Evolutionary conservation across 2,329 filamentous ascomycete species (phyloP).

Genomic region (Stagonosporopsis tanaceti): DNA sequence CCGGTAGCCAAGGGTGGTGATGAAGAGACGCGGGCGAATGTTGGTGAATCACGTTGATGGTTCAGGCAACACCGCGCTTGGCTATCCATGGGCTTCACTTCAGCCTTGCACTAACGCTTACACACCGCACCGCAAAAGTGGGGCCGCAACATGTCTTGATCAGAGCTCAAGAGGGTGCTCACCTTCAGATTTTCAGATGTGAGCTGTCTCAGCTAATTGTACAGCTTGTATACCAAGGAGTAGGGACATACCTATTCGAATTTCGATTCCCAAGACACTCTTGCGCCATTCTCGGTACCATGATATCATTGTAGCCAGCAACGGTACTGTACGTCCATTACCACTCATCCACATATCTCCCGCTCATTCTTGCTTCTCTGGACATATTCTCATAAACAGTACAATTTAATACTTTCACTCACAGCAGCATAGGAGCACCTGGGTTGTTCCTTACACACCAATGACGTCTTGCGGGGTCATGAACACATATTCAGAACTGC

Average conservation of each 20-base stretch:
- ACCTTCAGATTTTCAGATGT: neutral
- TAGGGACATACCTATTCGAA: neutral
- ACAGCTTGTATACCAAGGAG: neutral
- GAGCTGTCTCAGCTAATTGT: neutral
- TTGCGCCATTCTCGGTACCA: neutral
- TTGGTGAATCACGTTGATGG: conserved; percentile 40
- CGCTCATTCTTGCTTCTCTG: no score
- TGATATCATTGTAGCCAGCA: neutral
- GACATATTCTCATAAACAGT: neutral
- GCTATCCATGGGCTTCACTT: conserved; percentile 28
- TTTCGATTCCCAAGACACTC: neutral
- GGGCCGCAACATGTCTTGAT: conserved; percentile 5
- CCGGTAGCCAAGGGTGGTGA: conserved; percentile 27
- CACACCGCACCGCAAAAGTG: conserved; percentile 15
- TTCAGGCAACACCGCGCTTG: conserved; percentile 46
- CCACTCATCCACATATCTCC: neutral
- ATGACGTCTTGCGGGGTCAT: conserved; percentile 27
- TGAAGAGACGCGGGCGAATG: conserved; percentile 33
- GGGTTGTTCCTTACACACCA: neutral
- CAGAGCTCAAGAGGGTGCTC: conserved; percentile 6
- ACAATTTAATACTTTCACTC: neutral
- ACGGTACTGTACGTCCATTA: neutral
- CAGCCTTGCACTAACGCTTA: conserved; percentile 27
- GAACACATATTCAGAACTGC: neutral
- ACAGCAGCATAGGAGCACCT: neutral